A percentile compares a stretch with the other conserved stretches of the same genome.
Evolutionary conservation across 1,284 basidiomycete species (phyloP).

Genomic region (Ceratobasidium sp.): DNA sequence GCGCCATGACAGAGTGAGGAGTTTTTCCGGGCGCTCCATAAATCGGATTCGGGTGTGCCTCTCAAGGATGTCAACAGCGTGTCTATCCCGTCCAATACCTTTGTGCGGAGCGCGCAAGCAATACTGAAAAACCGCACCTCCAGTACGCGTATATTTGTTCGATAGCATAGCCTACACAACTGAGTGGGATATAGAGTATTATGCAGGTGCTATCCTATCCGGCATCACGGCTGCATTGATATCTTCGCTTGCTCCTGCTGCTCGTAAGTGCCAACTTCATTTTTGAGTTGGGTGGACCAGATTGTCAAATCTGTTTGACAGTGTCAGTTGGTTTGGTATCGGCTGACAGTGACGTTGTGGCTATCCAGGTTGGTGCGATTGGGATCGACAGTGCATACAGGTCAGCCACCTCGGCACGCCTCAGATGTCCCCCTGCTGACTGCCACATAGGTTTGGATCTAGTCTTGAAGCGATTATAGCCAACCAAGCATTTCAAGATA

Average conservation of each 20-base stretch:
- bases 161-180: background rate
- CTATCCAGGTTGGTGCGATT: constrained; percentile 16
- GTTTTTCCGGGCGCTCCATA: constrained; percentile 6
- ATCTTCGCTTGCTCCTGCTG: too few relatives aligned
- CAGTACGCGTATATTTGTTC: background rate
- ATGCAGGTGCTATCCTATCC: constrained; percentile 9
- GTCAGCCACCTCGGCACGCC: background rate
- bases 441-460: too few relatives aligned
- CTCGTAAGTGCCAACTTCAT: too few relatives aligned
- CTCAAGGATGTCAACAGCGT: constrained; percentile 5
- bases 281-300: too few relatives aligned
- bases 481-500: background rate
- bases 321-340: constrained; percentile 13
- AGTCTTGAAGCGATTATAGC: background rate
- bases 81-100: constrained; percentile 6
- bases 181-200: background rate
- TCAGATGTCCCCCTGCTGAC: too few relatives aligned
- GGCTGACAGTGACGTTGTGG: background rate
- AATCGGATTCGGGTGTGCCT: background rate
- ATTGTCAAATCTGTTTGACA: too few relatives aligned
- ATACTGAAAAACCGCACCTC: background rate
- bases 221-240: background rate
- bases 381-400: background rate
- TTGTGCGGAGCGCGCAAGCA: background rate
- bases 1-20: constrained; percentile 9